Conservation (phyloP, 2,329 filamentous ascomycete genomes). For the Cryphonectria japonica region DNA sequence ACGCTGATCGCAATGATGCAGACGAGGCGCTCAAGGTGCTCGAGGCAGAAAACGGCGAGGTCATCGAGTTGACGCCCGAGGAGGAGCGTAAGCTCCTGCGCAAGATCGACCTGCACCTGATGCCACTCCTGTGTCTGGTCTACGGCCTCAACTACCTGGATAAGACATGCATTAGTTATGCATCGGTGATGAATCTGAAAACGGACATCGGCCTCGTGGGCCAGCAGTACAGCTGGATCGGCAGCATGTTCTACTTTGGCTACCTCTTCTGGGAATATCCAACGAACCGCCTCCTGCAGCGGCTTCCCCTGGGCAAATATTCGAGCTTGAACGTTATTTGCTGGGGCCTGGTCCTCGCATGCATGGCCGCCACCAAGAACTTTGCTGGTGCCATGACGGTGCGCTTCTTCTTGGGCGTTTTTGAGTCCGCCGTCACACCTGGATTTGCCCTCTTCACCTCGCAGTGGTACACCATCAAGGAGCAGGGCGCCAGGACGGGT, state of each 20-base stretch:
- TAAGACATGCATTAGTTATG: conserved; percentile 30
- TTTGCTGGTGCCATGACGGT: conserved; percentile 66
- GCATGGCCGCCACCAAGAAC: conserved; percentile 64
- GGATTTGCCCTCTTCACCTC: conserved; percentile 70
- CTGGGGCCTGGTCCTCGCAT: conserved; percentile 62
- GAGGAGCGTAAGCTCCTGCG: conserved; percentile 45
- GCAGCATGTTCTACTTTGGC: conserved; percentile 47
- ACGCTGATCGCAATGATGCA: conserved; percentile 44
- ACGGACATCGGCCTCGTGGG: conserved; percentile 63
- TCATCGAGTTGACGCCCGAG: conserved; percentile 43
- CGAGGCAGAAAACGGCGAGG: conserved; percentile 39
- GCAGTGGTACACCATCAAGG: conserved; percentile 73
- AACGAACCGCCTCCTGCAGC: conserved; percentile 66
- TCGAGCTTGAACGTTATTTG: conserved; percentile 65
- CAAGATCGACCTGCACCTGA: conserved; percentile 51
- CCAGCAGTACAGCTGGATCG: conserved; percentile 61
- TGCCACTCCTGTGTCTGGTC: conserved; percentile 59
- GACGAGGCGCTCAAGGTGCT: conserved; percentile 50
- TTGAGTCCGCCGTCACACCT: conserved; percentile 70
- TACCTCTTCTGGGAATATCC: conserved; percentile 65
- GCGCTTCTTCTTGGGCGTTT: conserved; percentile 69
- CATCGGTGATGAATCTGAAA: neutral
- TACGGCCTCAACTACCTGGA: conserved; percentile 63
- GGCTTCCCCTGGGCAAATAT: conserved; percentile 68
- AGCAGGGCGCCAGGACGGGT: conserved; percentile 65